These are phyloP conservation scores for Theobroma cacao DNA, from an alignment of 345 rosid genomes.

Conservation along the genomic window DNA sequence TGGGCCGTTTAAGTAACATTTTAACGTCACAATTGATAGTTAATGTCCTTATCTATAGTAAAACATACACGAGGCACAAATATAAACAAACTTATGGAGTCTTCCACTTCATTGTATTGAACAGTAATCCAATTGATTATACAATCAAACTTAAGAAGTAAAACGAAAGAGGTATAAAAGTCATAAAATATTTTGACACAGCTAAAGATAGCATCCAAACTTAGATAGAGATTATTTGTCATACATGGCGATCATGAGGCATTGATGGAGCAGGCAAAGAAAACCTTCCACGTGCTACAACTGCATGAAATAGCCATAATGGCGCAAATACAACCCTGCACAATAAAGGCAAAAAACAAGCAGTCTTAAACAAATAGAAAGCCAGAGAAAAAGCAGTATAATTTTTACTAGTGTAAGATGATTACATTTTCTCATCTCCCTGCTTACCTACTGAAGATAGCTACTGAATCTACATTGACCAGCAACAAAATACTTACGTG, in stretches of 20 bases:
- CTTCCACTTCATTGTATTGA: too few relatives aligned
- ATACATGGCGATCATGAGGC: constrained; percentile 84
- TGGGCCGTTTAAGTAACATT: too few relatives aligned
- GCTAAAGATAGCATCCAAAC: constrained; percentile 1
- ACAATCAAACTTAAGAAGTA: neutral
- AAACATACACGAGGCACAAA: too few relatives aligned
- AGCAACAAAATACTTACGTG: neutral
- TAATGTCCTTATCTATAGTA: too few relatives aligned
- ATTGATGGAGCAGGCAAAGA: constrained; percentile 86
- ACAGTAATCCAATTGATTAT: too few relatives aligned
- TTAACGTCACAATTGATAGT: too few relatives aligned
- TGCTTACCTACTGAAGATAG: neutral
- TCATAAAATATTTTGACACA: neutral
- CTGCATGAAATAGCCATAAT: constrained; percentile 80
- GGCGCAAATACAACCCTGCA: constrained; percentile 76
- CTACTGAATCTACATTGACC: neutral
- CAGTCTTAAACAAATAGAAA: neutral
- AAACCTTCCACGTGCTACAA: constrained; percentile 82
- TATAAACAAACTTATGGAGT: too few relatives aligned
- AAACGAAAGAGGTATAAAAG: neutral
- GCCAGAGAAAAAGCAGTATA: neutral
- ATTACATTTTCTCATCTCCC: neutral
- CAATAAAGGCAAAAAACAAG: constrained; percentile 14
- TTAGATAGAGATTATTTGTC: constrained; percentile 12
- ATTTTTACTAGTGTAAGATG: neutral